These are phyloP conservation scores for Populus hybrid DNA, from an alignment of 441 rosid species.

Conservation along the genomic window DNA sequence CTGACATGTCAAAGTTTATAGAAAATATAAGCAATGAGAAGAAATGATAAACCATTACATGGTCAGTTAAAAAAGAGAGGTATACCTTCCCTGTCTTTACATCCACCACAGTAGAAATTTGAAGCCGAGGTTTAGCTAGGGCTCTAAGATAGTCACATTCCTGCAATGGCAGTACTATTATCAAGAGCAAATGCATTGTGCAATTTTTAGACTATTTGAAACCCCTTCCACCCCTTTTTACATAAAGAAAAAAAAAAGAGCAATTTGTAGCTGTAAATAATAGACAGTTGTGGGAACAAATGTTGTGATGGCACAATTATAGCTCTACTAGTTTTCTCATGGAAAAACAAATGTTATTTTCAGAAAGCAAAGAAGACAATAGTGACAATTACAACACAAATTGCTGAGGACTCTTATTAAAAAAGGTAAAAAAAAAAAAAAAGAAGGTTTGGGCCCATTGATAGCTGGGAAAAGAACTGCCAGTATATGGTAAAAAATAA, in stretches of 20 bases:
- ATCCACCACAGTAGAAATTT: constrained; percentile 82
- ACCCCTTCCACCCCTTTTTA: not conserved
- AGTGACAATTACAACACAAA: not conserved
- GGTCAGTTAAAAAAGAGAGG: constrained; percentile 4
- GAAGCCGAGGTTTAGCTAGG: constrained; percentile 77
- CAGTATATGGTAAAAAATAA: not conserved
- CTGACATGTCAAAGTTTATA: not conserved
- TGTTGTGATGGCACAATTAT: not conserved
- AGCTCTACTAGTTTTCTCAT: not conserved
- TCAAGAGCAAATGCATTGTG: not conserved
- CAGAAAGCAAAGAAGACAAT: not conserved
- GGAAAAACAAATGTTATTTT: not conserved
- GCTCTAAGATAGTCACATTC: constrained; percentile 95
- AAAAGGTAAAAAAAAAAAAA: not conserved
- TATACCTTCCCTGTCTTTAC: constrained; percentile 81
- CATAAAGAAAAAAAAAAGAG: not conserved
- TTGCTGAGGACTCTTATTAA: not conserved
- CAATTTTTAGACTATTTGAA: not conserved
- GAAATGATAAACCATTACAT: constrained; percentile 2
- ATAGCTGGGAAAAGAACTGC: not conserved
- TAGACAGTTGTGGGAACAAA: not conserved
- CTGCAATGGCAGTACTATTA: constrained; percentile 36
- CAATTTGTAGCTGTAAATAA: not conserved
- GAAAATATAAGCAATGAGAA: constrained; percentile 1
- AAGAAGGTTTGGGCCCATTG: not conserved